Percentiles rank a stretch among this genome's conserved stretches.
Conservation (phyloP, 176 grass and related monocot species). For the Eragrostis curvula region DNA sequence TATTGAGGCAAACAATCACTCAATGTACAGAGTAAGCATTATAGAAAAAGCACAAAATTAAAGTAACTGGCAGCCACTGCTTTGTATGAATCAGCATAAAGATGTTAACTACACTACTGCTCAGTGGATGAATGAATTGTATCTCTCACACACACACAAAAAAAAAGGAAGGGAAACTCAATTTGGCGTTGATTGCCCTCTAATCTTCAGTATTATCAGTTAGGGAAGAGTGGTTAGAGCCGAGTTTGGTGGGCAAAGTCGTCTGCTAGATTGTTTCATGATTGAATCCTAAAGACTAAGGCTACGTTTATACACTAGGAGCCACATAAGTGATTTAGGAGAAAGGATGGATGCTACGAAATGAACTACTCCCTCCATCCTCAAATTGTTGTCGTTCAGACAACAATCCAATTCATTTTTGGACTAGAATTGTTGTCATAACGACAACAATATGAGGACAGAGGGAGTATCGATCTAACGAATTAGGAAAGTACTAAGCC, state of each 20-base stretch:
- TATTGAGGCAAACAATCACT: background rate
- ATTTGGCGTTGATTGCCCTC: background rate
- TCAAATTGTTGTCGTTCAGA: too few relatives aligned
- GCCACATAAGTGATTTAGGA: background rate
- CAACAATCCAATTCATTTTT: too few relatives aligned
- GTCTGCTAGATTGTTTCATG: background rate
- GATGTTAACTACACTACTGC: background rate
- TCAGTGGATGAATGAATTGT: background rate
- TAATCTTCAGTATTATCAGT: background rate
- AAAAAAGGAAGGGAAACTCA: too few relatives aligned
- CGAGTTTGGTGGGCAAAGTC: background rate
- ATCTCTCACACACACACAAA: background rate
- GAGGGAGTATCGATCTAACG: too few relatives aligned
- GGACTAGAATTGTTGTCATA: too few relatives aligned
- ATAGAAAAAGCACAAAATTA: constrained; percentile 22
- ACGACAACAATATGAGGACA: too few relatives aligned
- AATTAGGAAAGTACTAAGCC: background rate
- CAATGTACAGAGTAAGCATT: background rate
- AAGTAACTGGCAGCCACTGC: constrained; percentile 22
- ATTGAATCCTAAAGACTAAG: background rate
- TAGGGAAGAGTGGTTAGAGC: background rate
- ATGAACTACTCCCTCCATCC: background rate
- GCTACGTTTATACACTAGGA: background rate
- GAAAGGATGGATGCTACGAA: background rate
- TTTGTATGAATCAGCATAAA: background rate